Percentiles rank a stretch among this genome's conserved stretches.
Conservation (phyloP, 495 filamentous ascomycete genomes). For the Trichoderma gamsii region DNA sequence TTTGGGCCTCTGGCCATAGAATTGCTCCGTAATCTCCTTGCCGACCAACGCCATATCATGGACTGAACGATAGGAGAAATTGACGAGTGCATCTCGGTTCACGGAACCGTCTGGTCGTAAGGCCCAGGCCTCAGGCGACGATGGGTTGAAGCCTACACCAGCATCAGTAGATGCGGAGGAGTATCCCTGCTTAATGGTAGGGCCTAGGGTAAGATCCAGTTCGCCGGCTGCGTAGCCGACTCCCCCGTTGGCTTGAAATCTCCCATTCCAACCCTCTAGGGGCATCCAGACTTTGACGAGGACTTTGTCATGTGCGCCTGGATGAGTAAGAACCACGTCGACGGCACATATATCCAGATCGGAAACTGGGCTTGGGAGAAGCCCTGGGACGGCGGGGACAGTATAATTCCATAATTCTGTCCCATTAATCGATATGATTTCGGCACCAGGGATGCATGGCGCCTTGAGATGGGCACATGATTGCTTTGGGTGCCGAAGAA, state of each 20-base stretch:
- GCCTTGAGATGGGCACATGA: too few species aligned
- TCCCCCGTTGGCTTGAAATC: slow-evolving; percentile 53
- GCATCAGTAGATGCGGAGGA: slow-evolving; percentile 24
- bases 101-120: not conserved
- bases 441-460: too few species aligned
- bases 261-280: slow-evolving; percentile 39
- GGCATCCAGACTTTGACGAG: slow-evolving; percentile 55
- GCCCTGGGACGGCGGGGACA: too few species aligned
- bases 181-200: slow-evolving; percentile 20
- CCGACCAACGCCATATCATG: slow-evolving; percentile 24
- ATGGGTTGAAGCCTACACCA: slow-evolving; percentile 23
- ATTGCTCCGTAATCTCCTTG: slow-evolving; percentile 20
- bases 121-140: too few species aligned
- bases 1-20: slow-evolving; percentile 22
- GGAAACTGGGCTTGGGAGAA: too few species aligned
- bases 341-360: slow-evolving; percentile 23
- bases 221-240: slow-evolving; percentile 36
- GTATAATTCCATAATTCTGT: too few species aligned
- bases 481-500: too few species aligned
- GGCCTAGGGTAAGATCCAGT: slow-evolving; percentile 9
- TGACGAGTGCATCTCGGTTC: slow-evolving; percentile 20
- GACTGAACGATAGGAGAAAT: slow-evolving; percentile 30
- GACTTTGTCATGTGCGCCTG: slow-evolving; percentile 34
- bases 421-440: too few species aligned
- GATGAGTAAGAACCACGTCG: slow-evolving; percentile 39